phyloP scores from a whole-genome alignment of 139 green algal species.

The Nannochloris sp. region DNA sequence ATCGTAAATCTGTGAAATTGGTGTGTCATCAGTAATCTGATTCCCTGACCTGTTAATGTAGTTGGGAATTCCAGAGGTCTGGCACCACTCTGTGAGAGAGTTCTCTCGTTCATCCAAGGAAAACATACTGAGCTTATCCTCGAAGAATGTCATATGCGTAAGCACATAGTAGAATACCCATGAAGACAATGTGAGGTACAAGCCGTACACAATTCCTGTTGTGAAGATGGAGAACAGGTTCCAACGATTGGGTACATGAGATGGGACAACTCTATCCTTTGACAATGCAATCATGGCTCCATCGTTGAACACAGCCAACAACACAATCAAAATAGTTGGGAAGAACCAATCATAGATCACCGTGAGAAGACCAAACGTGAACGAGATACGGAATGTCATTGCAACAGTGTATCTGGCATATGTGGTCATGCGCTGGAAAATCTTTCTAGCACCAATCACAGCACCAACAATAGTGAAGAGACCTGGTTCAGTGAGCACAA shows the following conservation, averaged over 20 bases:
- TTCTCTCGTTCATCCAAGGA: slow-evolving; percentile 37
- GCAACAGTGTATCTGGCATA: slow-evolving; percentile 61
- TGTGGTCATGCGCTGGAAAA: slow-evolving; percentile 86
- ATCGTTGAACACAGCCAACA: slow-evolving; percentile 84
- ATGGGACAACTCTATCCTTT: slow-evolving; percentile 61
- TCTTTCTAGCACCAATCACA: slow-evolving; percentile 68
- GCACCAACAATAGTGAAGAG: slow-evolving; percentile 59
- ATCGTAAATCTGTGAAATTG: slow-evolving; percentile 12
- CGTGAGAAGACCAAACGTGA: slow-evolving; percentile 78
- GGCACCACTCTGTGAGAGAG: slow-evolving; percentile 33
- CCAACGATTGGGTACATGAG: slow-evolving; percentile 57
- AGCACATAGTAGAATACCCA: slow-evolving; percentile 55
- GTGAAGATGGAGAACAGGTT: slow-evolving; percentile 69
- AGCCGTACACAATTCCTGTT: slow-evolving; percentile 64
- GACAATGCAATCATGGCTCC: slow-evolving; percentile 80
- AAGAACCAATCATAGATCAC: slow-evolving; percentile 71
- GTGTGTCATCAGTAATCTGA: background rate
- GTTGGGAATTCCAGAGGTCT: slow-evolving; percentile 1
- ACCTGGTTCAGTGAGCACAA: slow-evolving; percentile 54
- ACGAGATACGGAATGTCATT: slow-evolving; percentile 80
- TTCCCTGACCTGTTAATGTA: background rate
- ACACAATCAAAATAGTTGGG: slow-evolving; percentile 73
- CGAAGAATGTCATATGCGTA: slow-evolving; percentile 55
- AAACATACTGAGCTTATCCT: slow-evolving; percentile 39
- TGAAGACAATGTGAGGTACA: slow-evolving; percentile 67